phyloP scores from a whole-genome alignment of 2,329 filamentous ascomycete species.

The Penicillium sp. region DNA sequence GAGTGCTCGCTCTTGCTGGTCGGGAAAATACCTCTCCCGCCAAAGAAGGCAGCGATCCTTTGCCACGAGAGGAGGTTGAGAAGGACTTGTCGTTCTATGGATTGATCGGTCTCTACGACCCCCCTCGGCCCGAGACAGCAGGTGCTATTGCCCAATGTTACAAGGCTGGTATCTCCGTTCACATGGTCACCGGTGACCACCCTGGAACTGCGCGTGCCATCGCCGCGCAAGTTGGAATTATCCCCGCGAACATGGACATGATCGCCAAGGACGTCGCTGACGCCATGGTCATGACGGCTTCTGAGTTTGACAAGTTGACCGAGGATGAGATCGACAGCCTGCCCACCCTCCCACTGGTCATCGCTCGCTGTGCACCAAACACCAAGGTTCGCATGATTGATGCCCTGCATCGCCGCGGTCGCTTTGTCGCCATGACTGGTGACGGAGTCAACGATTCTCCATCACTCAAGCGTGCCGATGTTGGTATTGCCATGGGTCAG shows the following conservation, averaged over 20 bases:
- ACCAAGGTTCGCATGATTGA: constrained; percentile 88
- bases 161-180: constrained; percentile 72
- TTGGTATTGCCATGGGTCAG: constrained; percentile 84
- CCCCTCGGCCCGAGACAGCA: constrained; percentile 78
- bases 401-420: constrained; percentile 55
- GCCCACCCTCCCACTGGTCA: constrained; percentile 58
- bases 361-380: constrained; percentile 60
- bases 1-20: constrained; percentile 67
- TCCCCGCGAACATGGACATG: constrained; percentile 62
- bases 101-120: constrained; percentile 84
- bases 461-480: constrained; percentile 76
- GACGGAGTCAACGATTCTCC: constrained; percentile 88
- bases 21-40: constrained; percentile 17
- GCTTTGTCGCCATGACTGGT: constrained; percentile 84
- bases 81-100: constrained; percentile 71
- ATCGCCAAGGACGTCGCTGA: constrained; percentile 65
- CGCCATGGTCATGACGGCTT: constrained; percentile 72
- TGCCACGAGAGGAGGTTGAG: constrained; percentile 63
- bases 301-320: constrained; percentile 74
- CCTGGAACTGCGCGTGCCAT: constrained; percentile 77
- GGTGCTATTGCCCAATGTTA: constrained; percentile 70
- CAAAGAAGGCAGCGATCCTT: constrained; percentile 20
- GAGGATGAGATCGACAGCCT: constrained; percentile 70
- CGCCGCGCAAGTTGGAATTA: constrained; percentile 75
- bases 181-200: constrained; percentile 85